phyloP scores from a whole-genome alignment of 768 basidiomycete genomes.

The Rhizopogon vinicolor region DNA sequence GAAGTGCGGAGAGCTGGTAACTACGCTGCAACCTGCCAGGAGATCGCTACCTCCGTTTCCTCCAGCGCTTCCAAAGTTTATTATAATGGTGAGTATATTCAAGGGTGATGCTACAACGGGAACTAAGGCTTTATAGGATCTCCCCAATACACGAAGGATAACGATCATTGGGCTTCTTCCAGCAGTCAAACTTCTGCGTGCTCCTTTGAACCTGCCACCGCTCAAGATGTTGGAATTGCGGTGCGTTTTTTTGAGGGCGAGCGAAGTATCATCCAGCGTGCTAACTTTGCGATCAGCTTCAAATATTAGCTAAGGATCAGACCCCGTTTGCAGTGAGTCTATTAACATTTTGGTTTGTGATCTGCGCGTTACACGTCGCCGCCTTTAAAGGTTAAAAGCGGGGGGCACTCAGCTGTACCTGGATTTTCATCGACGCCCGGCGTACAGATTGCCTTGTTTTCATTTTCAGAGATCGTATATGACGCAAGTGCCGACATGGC shows the following conservation, averaged over 20 bases:
- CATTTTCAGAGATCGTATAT: conserved; percentile 42
- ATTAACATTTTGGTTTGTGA: not conserved
- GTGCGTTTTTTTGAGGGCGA: conserved; percentile 22
- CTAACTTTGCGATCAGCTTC: conserved; percentile 32
- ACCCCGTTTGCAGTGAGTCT: conserved; percentile 52
- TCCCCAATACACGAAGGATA: conserved; percentile 34
- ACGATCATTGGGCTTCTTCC: conserved; percentile 48
- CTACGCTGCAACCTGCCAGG: conserved; percentile 22
- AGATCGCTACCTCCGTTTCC: conserved; percentile 36
- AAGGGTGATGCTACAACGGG: not conserved
- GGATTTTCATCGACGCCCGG: conserved; percentile 59
- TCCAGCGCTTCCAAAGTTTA: conserved; percentile 38
- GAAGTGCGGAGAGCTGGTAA: not conserved
- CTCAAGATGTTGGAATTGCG: conserved; percentile 44
- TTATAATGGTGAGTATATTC: conserved; percentile 30
- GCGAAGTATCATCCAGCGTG: not conserved
- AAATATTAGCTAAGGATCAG: conserved; percentile 36
- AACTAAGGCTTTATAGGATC: conserved; percentile 4
- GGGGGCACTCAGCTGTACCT: conserved; percentile 51
- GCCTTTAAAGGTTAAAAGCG: conserved; percentile 50
- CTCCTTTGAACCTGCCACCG: conserved; percentile 54
- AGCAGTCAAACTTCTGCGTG: conserved; percentile 44
- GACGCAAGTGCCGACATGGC: conserved; percentile 33
- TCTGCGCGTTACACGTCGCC: not conserved
- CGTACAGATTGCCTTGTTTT: conserved; percentile 52